Evolutionary conservation across 345 rosid species (phyloP).

Genomic region (Eucalyptus polyanthemos): DNA sequence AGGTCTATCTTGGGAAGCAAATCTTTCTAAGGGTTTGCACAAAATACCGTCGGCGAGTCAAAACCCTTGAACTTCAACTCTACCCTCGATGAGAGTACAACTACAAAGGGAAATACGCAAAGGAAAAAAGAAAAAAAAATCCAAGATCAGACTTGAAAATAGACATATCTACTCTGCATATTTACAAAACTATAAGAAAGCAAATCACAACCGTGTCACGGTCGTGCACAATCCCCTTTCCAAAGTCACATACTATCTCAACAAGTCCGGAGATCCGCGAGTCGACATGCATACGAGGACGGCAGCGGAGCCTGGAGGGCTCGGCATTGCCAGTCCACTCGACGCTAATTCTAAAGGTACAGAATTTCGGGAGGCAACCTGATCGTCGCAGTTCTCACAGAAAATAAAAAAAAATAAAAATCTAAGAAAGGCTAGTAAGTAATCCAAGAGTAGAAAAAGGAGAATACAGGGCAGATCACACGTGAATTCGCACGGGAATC

Average conservation of each 20-base stretch:
- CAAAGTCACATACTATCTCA: not conserved
- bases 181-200: not conserved
- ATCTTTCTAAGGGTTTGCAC: not conserved
- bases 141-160: not conserved
- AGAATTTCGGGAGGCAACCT: not conserved
- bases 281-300: not conserved
- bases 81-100: not conserved
- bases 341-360: not conserved
- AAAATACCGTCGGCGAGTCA: not conserved
- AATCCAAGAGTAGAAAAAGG: not conserved
- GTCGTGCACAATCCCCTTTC: not conserved
- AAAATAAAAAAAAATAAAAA: no score
- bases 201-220: not conserved
- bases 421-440: not conserved
- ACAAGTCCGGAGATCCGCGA: not conserved
- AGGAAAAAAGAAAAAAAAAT: no score
- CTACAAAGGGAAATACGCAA: not conserved
- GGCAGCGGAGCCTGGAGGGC: not conserved
- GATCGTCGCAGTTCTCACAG: not conserved
- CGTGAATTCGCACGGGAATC: not conserved
- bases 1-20: not conserved
- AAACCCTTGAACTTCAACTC: not conserved
- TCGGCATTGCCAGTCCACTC: not conserved
- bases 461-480: not conserved
- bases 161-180: not conserved